Evolutionary conservation across 192 early-diverging fungal genomes (phyloP).

Genomic region (Linnemannia schmuckeri): DNA sequence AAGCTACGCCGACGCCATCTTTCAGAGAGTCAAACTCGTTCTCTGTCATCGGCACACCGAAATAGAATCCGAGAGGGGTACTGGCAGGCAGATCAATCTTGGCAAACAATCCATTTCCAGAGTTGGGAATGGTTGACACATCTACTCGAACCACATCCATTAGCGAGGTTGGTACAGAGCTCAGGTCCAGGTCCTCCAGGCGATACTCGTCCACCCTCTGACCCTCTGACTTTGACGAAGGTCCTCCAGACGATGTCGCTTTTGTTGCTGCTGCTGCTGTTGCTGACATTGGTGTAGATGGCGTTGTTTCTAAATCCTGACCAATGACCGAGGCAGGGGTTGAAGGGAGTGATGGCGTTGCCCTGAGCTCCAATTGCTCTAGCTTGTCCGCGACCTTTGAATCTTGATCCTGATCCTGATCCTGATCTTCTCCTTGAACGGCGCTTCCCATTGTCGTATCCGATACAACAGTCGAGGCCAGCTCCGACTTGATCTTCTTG

Average conservation of each 20-base stretch:
- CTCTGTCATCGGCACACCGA: constrained; percentile 98
- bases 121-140: constrained; percentile 75
- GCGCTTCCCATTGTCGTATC: not conserved
- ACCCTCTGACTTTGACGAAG: not conserved
- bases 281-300: not conserved
- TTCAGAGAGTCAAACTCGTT: constrained; percentile 93
- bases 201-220: constrained; percentile 57
- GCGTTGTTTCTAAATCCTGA: constrained; percentile 12
- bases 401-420: constrained; percentile 16
- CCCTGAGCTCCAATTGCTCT: constrained; percentile 36
- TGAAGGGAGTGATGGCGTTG: constrained; percentile 10
- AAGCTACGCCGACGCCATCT: constrained; percentile 83
- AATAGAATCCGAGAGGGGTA: constrained; percentile 92
- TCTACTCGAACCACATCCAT: constrained; percentile 75
- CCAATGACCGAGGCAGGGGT: constrained; percentile 1
- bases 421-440: not conserved
- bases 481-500: constrained; percentile 48
- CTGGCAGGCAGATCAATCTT: constrained; percentile 77
- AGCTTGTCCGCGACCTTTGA: constrained; percentile 26
- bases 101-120: constrained; percentile 85
- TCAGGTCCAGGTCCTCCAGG: constrained; percentile 64
- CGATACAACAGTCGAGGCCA: constrained; percentile 16
- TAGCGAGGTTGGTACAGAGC: constrained; percentile 69
- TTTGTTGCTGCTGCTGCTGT: not conserved
- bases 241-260: not conserved